Evolutionary conservation across 768 basidiomycete genomes (phyloP), one percentile per base, ranked within the genome.

Genomic region (Peribolospora kevripleyi): DNA sequence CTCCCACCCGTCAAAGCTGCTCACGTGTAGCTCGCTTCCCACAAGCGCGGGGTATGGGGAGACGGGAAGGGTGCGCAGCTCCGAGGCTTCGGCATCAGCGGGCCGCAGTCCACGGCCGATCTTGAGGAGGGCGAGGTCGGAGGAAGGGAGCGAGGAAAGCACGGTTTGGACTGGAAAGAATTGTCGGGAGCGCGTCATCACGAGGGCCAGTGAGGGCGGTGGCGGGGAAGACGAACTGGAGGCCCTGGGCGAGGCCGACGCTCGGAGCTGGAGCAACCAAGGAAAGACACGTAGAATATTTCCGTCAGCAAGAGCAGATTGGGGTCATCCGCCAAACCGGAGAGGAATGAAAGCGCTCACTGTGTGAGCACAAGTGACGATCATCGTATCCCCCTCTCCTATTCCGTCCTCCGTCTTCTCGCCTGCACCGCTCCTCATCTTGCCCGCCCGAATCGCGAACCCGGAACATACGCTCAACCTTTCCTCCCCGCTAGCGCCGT

Each of bases 341-440:
- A 56, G 68, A 61, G 61, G n/a, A 37, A 42, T 11, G 14, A 72
- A 77, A 74, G 77, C 73, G 65, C 79, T 74, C 38, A 81, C 63
- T 2, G 79, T 78, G 63, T 80, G 79, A 6, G 74, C 75, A 60
- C 78, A 80, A 8, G 75, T 75, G 36, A 78, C 57, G 42, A 79
- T 61, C 11, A 75, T 58, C 6, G 25, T 25, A 1, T 68, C 49
- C 4, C 51, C 49, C 7, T 51, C 51, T 2, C 50, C 48, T 6
- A 25, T n/a, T 7, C 61, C 54, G 70, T 7, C 13, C 37, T n/a
- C 25, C 7, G 7, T 7, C 36, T 45, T 42, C 39, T 52, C 14
- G 3, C 8, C 37, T 25, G 25, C 25, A 1, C 66, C 7, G 63
- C 56, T 54, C 39, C 56, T 42, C 50, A 62, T 50, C 41, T 55